Percentiles rank a stretch among this genome's conserved stretches.
Conservation (phyloP, 2,329 filamentous ascomycete species). For the Fusarium musae region DNA sequence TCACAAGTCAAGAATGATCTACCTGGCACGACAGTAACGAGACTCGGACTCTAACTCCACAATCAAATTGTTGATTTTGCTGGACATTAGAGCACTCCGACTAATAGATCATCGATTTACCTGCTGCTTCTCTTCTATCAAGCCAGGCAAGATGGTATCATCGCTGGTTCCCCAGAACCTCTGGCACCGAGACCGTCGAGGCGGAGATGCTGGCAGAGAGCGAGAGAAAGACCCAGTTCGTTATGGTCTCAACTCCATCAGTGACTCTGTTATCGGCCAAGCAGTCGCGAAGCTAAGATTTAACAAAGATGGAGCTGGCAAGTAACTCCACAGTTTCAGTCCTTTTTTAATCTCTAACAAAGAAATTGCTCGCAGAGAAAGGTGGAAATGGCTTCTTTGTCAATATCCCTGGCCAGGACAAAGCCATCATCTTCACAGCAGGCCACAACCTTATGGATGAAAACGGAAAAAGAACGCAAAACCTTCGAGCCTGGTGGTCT, state of each 20-base stretch:
- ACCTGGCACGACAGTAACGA: background rate
- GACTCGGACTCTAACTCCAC: no score
- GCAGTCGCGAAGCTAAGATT: background rate
- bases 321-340: fast-evolving
- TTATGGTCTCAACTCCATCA: background rate
- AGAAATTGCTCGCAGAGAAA: fast-evolving
- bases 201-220: background rate
- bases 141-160: background rate
- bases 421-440: background rate
- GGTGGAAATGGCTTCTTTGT: background rate
- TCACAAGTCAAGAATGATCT: background rate
- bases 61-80: no score
- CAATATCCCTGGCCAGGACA: background rate
- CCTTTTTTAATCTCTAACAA: background rate
- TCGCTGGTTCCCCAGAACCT: background rate
- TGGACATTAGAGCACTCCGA: no score
- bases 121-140: background rate
- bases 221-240: background rate
- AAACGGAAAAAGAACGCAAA: background rate
- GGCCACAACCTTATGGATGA: background rate
- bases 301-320: background rate
- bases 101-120: background rate
- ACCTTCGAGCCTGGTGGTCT: background rate
- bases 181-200: background rate
- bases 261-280: background rate